Conservation (phyloP, 2,329 filamentous ascomycete species). For the Monosporascus sp. region DNA sequence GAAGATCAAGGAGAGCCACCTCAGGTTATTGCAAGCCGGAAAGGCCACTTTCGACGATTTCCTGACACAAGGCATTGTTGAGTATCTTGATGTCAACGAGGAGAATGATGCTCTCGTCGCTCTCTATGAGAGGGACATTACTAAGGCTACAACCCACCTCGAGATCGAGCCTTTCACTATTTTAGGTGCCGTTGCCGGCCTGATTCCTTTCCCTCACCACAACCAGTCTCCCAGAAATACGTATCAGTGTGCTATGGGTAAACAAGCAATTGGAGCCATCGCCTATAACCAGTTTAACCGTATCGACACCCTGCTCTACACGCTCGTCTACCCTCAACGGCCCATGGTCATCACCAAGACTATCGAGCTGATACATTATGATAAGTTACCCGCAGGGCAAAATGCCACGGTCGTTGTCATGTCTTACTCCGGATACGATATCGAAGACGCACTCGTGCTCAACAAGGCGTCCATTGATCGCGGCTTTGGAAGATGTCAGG, state of each 20-base stretch:
- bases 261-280: constrained; percentile 98
- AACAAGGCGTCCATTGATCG: constrained; percentile 96
- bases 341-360: constrained; percentile 97
- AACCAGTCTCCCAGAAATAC: constrained; percentile 98
- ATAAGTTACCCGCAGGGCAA: constrained; percentile 93
- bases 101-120: constrained; percentile 95
- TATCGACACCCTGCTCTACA: constrained; percentile 92
- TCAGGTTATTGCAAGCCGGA: constrained; percentile 77
- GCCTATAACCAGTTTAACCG: constrained; percentile 97
- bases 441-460: constrained; percentile 92
- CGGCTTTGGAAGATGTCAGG: constrained; percentile 93
- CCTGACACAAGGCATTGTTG: constrained; percentile 80
- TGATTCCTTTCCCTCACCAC: constrained; percentile 97
- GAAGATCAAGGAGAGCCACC: constrained; percentile 71
- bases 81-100: constrained; percentile 97
- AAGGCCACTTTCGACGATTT: constrained; percentile 93
- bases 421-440: constrained; percentile 99
- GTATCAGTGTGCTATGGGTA: constrained; percentile 99
- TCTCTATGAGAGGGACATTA: constrained; percentile 81
- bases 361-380: constrained; percentile 94
- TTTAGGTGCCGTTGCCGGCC: constrained; percentile 86
- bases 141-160: constrained; percentile 79
- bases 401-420: constrained; percentile 98
- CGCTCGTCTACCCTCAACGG: constrained; percentile 95
- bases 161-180: constrained; percentile 99